phyloP scores from a whole-genome alignment of 116 monocot genomes.

The Phalaenopsis hybrid region DNA sequence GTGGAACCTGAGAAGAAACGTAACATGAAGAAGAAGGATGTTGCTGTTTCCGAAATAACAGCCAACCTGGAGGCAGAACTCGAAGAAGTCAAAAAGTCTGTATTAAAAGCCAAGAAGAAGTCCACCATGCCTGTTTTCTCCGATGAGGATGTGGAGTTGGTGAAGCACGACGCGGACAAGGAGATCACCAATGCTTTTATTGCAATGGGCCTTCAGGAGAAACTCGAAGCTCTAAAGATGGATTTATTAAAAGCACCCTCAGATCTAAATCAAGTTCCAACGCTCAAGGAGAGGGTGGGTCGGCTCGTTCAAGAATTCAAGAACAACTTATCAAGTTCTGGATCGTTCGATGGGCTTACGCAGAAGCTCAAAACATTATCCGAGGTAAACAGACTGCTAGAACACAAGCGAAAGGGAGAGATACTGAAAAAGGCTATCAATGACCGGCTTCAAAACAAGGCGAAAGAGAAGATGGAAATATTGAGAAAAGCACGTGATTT shows the following conservation, averaged over 20 bases:
- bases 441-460: constrained; percentile 37
- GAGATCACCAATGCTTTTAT: constrained; percentile 58
- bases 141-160: constrained; percentile 32
- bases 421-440: constrained; percentile 61
- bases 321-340: constrained; percentile 28
- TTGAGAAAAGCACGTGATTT: constrained; percentile 39
- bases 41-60: constrained; percentile 21
- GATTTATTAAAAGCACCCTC: constrained; percentile 46
- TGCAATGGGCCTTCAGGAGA: constrained; percentile 60
- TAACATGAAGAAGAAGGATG: constrained; percentile 72
- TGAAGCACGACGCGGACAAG: constrained; percentile 49
- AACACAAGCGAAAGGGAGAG: constrained; percentile 19
- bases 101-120: constrained; percentile 19
- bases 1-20: constrained; percentile 55
- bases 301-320: constrained; percentile 57
- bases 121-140: constrained; percentile 15
- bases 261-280: constrained; percentile 7
- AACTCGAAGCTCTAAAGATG: constrained; percentile 51
- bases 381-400: constrained; percentile 31
- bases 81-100: constrained; percentile 38
- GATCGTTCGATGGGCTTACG: constrained; percentile 35
- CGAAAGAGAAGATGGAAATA: constrained; percentile 40
- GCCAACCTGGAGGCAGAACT: constrained; percentile 46
- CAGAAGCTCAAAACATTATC: constrained; percentile 52
- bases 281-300: constrained; percentile 38